These are phyloP conservation scores for Fusarium coicis DNA, from an alignment of 2,329 filamentous ascomycete genomes.

Conservation along the genomic window DNA sequence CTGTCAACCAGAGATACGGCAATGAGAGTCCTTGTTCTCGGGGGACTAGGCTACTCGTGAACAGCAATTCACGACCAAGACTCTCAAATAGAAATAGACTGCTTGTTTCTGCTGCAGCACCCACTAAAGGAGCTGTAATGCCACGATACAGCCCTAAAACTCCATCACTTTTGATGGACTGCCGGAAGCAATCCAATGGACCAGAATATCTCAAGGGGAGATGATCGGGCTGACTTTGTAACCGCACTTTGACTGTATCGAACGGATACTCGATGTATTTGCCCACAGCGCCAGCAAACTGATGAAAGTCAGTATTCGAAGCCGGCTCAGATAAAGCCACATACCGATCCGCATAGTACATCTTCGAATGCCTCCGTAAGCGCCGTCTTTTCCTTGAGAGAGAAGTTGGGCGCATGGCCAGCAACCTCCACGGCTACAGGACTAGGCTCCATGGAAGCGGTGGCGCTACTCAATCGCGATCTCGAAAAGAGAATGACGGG, in stretches of 20 bases:
- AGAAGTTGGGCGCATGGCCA: constrained; percentile 40
- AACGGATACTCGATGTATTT: constrained; percentile 99
- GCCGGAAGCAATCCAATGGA: constrained; percentile 91
- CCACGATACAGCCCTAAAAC: constrained; percentile 86
- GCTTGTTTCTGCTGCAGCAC: constrained; percentile 91
- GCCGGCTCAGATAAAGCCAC: constrained; percentile 45
- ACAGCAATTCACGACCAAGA: constrained; percentile 74
- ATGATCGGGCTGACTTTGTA: constrained; percentile 93
- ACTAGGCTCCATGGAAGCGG: constrained; percentile 46
- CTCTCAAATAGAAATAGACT: constrained; percentile 93
- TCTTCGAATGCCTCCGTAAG: constrained; percentile 81
- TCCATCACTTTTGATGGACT: constrained; percentile 85
- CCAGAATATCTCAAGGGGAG: constrained; percentile 85
- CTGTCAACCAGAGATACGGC: constrained; percentile 79
- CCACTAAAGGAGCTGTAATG: constrained; percentile 89
- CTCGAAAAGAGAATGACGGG: background rate
- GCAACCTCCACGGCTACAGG: constrained; percentile 45
- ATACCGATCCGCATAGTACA: constrained; percentile 85
- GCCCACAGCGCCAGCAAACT: constrained; percentile 86
- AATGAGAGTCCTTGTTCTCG: constrained; percentile 74
- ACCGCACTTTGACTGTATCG: constrained; percentile 96
- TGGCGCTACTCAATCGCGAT: background rate
- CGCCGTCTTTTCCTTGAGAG: constrained; percentile 53
- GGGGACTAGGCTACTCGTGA: constrained; percentile 60
- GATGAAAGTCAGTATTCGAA: constrained; percentile 5